Base-by-base conservation (phyloP, 768 basidiomycete species). In the Tylopilus plumbeoviolaceoides region DNA sequence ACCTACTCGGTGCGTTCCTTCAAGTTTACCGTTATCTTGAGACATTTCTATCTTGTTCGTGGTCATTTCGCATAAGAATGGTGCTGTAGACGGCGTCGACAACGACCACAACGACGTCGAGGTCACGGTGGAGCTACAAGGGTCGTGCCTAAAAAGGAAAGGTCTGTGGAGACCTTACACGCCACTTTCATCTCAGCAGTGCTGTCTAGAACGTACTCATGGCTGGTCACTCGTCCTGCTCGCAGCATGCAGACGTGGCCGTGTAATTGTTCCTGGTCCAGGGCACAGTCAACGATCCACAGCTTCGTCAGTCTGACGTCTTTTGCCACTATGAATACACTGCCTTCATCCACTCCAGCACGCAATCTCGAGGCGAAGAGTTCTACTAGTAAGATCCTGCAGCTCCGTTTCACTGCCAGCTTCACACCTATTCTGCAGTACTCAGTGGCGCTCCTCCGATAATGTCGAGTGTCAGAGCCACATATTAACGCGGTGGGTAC, bases 131-230 rank as follows among this genome's bases (percentile, higher is more conserved):
- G 40, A 23, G 25, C 23, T 39, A 48, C 11, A 18, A 10, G 18
- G 30, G 39, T 25, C 27, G 28, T 33, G 15, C 45, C 23, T 5
- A n/a, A 8, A 44, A 8, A 43, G 42, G 53, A 39, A 27, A 15
- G 2, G 14, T 39, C 11, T n/a, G 33, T 33, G 33, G 33, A 33
- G 33, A 15, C 33, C 51, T 7, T 45, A 44, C 59, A 60, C 46
- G 49, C 46, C 30, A 17, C 44, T 38, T 57, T 60, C 47, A 58
- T 57, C 35, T 23, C 15, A 21, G 20, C 58, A 49, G 18, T 20
- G 44, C 25, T 23, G 43, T 41, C 25, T 51, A 39, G 49, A 23
- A 4, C 38, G n/a, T 25, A 7, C n/a, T 39, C 38, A 39, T 39
- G 38, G 35, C 35, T 1, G 2, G 23, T 30, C 28, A 10, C 28